Evolutionary conservation across 257 asterid species (phyloP).

Genomic region (Agastache rugosa): DNA sequence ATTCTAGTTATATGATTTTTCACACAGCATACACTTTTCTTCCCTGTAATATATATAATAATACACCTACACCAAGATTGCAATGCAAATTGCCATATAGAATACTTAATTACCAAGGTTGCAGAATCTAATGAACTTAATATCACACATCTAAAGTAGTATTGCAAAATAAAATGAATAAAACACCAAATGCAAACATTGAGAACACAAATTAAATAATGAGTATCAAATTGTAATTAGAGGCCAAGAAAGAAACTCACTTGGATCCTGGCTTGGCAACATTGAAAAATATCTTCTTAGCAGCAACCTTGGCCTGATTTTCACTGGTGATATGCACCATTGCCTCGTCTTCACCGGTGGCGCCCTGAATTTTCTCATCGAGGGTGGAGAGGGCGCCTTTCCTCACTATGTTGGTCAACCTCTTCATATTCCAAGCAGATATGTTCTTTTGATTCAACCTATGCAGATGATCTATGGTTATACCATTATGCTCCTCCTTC

Average conservation of each 20-base stretch:
- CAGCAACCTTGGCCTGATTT: slow-evolving; percentile 77
- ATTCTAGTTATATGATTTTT: neutral
- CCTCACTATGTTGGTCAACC: slow-evolving; percentile 71
- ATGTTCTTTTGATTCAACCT: slow-evolving; percentile 79
- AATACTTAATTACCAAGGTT: neutral
- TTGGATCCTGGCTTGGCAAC: slow-evolving; percentile 75
- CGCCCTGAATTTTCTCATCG: slow-evolving; percentile 70
- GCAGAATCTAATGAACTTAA: neutral
- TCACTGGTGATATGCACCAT: slow-evolving; percentile 71
- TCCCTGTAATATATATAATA: neutral
- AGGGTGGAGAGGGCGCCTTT: slow-evolving; percentile 72
- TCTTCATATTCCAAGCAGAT: slow-evolving; percentile 97
- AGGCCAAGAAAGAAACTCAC: slow-evolving; percentile 38
- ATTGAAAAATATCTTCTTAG: slow-evolving; percentile 79
- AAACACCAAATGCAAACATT: neutral
- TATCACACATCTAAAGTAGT: neutral
- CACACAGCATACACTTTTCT: neutral
- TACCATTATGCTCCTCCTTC: slow-evolving; percentile 63
- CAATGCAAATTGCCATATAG: neutral
- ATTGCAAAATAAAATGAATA: neutral
- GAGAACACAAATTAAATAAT: neutral
- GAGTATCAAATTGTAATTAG: neutral
- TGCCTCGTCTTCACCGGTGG: slow-evolving; percentile 66
- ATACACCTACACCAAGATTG: neutral
- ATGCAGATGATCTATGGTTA: slow-evolving; percentile 74